Evolutionary conservation across 139 green algal species (phyloP).

Genomic region (Picochlorum sp.): DNA sequence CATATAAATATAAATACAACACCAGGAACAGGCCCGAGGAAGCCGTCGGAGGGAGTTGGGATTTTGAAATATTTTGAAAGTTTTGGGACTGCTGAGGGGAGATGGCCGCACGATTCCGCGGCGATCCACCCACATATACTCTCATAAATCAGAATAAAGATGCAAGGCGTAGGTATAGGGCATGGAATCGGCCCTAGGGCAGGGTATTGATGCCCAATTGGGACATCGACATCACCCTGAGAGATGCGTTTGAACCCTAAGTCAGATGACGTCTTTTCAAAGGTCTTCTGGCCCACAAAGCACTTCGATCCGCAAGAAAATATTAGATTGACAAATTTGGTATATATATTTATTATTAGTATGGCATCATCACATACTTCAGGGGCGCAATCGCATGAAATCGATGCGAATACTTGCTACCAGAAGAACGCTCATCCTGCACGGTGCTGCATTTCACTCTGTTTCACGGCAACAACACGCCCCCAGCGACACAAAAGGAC

Average conservation of each 20-base stretch:
- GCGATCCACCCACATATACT: neutral
- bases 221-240: slow-evolving; percentile 4
- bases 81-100: neutral
- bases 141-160: neutral
- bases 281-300: neutral
- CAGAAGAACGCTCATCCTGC: slow-evolving; percentile 4
- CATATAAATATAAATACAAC: slow-evolving; percentile 1
- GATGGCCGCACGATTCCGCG: neutral
- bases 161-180: slow-evolving; percentile 2
- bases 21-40: neutral
- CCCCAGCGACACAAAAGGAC: neutral
- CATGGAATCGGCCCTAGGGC: slow-evolving; percentile 2
- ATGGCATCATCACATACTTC: neutral
- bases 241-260: neutral
- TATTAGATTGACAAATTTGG: neutral
- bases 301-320: neutral
- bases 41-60: slow-evolving; percentile 1
- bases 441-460: neutral
- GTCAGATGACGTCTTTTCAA: neutral
- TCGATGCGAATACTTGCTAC: slow-evolving; percentile 3
- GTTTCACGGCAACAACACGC: neutral
- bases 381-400: neutral
- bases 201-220: slow-evolving; percentile 1
- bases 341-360: neutral
- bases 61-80: slow-evolving; percentile 7